Conservation (phyloP, 768 basidiomycete species). For the Naganishia randhawae region DNA sequence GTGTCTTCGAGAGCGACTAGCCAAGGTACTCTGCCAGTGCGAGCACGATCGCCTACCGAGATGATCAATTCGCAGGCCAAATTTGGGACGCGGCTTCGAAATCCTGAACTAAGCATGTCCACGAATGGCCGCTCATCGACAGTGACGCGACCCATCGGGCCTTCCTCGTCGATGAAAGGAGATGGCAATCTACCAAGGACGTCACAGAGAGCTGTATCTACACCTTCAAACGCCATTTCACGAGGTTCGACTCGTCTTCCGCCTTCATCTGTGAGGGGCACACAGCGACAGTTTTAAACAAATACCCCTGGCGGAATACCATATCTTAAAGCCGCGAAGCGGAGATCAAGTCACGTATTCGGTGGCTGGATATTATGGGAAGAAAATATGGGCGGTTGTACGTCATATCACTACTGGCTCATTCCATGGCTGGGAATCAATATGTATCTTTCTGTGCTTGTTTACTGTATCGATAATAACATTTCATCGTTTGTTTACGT, state of each 20-base stretch:
- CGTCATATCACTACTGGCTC: no score
- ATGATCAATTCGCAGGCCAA: conserved; percentile 19
- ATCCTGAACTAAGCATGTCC: not conserved
- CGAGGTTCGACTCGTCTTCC: conserved; percentile 14
- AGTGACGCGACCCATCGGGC: not conserved
- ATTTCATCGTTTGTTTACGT: no score
- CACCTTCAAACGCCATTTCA: not conserved
- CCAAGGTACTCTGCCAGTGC: not conserved
- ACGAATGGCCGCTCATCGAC: not conserved
- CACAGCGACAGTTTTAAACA: not conserved
- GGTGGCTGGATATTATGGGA: no score
- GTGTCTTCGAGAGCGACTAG: not conserved
- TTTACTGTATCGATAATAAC: no score
- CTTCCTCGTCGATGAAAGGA: not conserved
- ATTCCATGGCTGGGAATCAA: no score
- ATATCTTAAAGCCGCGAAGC: no score
- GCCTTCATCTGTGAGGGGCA: conserved; percentile 2
- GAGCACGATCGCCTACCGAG: conserved; percentile 18
- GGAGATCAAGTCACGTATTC: not conserved
- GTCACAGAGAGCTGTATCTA: conserved; percentile 1
- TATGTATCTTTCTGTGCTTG: no score
- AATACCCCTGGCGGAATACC: no score
- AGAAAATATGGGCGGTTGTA: no score
- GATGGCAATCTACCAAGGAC: not conserved
- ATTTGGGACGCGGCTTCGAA: conserved; percentile 16